phyloP scores from a whole-genome alignment of 2,329 filamentous ascomycete genomes.

The Fusarium sp. region DNA sequence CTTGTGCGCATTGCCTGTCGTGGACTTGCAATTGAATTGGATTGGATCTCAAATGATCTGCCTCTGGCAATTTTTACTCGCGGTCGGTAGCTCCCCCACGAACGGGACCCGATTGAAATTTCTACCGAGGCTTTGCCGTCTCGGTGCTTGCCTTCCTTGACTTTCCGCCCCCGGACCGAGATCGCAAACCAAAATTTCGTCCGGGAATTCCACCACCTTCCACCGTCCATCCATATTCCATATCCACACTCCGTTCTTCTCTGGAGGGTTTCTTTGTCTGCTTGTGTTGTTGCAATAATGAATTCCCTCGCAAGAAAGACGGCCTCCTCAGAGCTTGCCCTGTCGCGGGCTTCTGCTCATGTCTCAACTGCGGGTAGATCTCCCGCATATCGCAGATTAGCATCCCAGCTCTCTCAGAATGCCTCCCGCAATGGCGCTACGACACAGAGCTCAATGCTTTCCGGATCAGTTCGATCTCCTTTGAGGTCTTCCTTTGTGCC shows the following conservation, averaged over 20 bases:
- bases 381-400: conserved; percentile 63
- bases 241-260: conserved; percentile 46
- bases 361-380: conserved; percentile 57
- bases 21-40: conserved; percentile 21
- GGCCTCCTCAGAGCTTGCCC: conserved; percentile 55
- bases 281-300: conserved; percentile 55
- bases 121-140: conserved; percentile 52
- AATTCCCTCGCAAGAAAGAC: conserved; percentile 60
- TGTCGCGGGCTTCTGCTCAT: conserved; percentile 57
- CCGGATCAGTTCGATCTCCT: conserved; percentile 50
- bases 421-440: conserved; percentile 45
- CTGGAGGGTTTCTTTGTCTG: conserved; percentile 46
- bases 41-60: conserved; percentile 28
- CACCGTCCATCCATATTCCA: conserved; percentile 42
- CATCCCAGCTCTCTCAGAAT: conserved; percentile 51
- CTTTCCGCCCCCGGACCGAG: conserved; percentile 51
- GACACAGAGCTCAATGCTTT: conserved; percentile 44
- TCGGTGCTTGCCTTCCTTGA: conserved; percentile 49
- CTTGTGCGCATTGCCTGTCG: conserved; percentile 48
- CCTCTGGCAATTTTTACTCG: conserved; percentile 46
- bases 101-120: conserved; percentile 9
- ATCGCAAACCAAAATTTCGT: conserved; percentile 56
- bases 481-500: conserved; percentile 61
- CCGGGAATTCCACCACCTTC: conserved; percentile 49
- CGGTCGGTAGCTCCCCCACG: conserved; percentile 20